A percentile compares a stretch with the other conserved stretches of the same genome.
These are phyloP conservation scores for Apiosordaria backusii DNA, from an alignment of 495 filamentous ascomycete species.

Conservation along the genomic window DNA sequence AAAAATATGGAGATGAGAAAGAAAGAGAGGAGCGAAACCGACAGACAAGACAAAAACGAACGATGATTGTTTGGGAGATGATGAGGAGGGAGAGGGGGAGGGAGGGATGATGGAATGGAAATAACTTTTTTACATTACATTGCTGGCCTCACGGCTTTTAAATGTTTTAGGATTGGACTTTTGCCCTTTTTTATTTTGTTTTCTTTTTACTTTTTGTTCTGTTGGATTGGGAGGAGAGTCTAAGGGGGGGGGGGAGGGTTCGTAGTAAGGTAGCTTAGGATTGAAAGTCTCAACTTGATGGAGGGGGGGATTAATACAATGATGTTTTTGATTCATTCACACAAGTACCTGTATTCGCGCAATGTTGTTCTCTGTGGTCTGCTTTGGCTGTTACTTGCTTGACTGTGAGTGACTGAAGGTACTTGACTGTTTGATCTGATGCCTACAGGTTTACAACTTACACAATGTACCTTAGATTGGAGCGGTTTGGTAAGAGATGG, in stretches of 20 bases:
- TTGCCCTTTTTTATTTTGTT: constrained; percentile 6
- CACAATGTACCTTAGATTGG: too few relatives aligned
- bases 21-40: too few relatives aligned
- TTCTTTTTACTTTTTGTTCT: not conserved
- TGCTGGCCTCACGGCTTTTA: not conserved
- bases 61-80: not conserved
- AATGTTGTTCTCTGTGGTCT: too few relatives aligned
- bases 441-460: too few relatives aligned
- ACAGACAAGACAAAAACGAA: too few relatives aligned
- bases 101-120: not conserved
- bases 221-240: not conserved
- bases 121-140: not conserved
- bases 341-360: too few relatives aligned
- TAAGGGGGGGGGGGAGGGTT: not conserved
- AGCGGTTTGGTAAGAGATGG: too few relatives aligned
- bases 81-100: not conserved
- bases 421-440: too few relatives aligned
- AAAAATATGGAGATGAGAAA: too few relatives aligned
- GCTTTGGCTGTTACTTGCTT: too few relatives aligned
- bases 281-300: not conserved
- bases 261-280: not conserved
- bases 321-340: not conserved
- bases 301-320: not conserved
- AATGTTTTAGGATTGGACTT: not conserved
- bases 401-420: too few relatives aligned